Conservation (phyloP, 345 rosid species). For the Psidium friedrichsthalianum region DNA sequence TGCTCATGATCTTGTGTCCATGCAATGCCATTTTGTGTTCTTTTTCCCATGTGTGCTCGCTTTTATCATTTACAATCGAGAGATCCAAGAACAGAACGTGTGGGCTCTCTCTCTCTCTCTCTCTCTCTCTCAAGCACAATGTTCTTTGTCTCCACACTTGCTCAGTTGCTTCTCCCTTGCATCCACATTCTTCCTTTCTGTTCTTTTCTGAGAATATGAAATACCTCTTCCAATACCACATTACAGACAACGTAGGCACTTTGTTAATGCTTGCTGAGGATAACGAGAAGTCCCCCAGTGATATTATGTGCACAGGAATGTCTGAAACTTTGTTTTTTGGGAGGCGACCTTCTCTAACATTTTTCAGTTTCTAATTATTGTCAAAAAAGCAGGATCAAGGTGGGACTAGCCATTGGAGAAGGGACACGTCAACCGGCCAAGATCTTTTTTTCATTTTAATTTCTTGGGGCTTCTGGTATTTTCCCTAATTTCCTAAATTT, state of each 20-base stretch:
- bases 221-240: neutral
- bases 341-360: neutral
- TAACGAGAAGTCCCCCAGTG: neutral
- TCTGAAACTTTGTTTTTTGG: neutral
- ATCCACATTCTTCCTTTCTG: constrained; percentile 20
- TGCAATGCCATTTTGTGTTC: neutral
- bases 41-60: neutral
- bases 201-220: constrained; percentile 9
- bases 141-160: neutral
- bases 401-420: neutral
- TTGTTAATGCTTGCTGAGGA: neutral
- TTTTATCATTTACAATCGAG: neutral
- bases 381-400: neutral
- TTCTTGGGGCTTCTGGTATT: neutral
- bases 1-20: neutral
- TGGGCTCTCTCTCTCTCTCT: neutral
- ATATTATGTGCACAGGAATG: neutral
- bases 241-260: neutral
- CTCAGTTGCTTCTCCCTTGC: neutral
- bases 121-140: neutral
- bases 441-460: neutral
- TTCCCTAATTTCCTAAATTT: neutral
- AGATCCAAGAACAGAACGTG: neutral
- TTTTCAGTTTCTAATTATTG: neutral
- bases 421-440: neutral